A percentile compares a stretch with the other conserved stretches of the same genome.
Conservation (phyloP, 257 asterid genomes). For the Fraxinus excelsior region DNA sequence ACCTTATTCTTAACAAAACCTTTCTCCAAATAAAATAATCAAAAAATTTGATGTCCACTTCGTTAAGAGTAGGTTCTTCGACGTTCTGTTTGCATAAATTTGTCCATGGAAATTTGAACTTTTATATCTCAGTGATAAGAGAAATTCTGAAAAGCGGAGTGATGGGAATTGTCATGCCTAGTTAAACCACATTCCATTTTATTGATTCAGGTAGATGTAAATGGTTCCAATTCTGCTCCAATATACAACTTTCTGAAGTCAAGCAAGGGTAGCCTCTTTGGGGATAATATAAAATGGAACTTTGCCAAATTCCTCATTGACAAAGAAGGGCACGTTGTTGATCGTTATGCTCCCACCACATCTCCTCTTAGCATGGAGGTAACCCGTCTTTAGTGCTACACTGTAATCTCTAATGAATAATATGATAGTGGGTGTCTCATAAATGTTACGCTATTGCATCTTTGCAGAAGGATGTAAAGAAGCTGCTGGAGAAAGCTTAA, state of each 20-base stretch:
- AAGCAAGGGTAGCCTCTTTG: slow-evolving; percentile 84
- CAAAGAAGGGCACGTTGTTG: slow-evolving; percentile 76
- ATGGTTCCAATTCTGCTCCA: slow-evolving; percentile 78
- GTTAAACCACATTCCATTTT: neutral
- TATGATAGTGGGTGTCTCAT: neutral
- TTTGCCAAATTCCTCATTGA: slow-evolving; percentile 84
- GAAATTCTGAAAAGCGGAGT: neutral
- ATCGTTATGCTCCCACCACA: slow-evolving; percentile 93
- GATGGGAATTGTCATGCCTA: neutral
- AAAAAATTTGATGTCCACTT: neutral
- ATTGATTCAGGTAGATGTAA: slow-evolving; percentile 66
- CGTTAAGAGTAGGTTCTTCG: neutral
- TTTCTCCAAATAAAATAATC: neutral
- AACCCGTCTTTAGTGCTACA: neutral
- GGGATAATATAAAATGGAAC: slow-evolving; percentile 85
- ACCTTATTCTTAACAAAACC: neutral
- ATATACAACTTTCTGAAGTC: slow-evolving; percentile 74
- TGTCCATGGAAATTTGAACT: neutral
- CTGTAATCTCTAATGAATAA: neutral
- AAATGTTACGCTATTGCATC: neutral
- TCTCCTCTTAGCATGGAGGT: slow-evolving; percentile 94
- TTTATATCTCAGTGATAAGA: neutral
- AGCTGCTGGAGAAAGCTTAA: slow-evolving; percentile 56
- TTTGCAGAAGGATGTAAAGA: slow-evolving; percentile 83
- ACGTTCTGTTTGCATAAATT: neutral